Evolutionary conservation across 1,284 basidiomycete species (phyloP), one percentile per base, ranked within the genome.

Genomic region (Trichosporon inkin): DNA sequence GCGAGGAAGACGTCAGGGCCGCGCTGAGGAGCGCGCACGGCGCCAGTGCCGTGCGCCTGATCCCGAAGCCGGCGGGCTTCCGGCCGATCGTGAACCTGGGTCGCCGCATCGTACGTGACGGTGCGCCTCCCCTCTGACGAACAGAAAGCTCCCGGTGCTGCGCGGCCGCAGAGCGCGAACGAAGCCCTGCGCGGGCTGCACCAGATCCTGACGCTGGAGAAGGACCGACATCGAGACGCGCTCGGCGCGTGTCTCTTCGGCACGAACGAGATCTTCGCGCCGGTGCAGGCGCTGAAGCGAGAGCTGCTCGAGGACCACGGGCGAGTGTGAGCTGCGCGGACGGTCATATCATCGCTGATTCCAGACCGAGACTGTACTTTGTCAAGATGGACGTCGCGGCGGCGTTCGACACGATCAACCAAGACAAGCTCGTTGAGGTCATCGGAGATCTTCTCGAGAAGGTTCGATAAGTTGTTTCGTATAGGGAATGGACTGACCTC

Each of bases 341-440:
- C 24, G 14, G 10, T 16, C 7, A 6, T 3, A 8, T 32, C 3
- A 22, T 19, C 20, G 19, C 58, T 52, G 35, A 44, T 40, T 38
- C 10, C 60, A 93, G 92, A 20, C 90, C 91, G 0, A 86, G 85
- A 65, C 77, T 96, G 3, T 98, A 93, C 74, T 95, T 99, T 70
- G 92, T 94, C 62, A 99, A 99, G 76, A 86, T 96, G 32, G 96
- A 99, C 71, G 91, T 99, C 14, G 87, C 89, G 62, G 88, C 92
- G 1, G 96, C 93, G 63, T 99, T 98, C 80, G 96, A 99, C 77
- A 92, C 90, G 0, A 98, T 99, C 64, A 87, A 93, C 44, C 96
- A 99, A 74, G 82, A 83, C 20, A 93, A 88, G 70, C 78, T 99
- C 52, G 78, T 99, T 14, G 80, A 84, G 36, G 91, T 99, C 32